Conservation (phyloP, 176 grass and related monocot species). For the Rhynchospora pubera region DNA sequence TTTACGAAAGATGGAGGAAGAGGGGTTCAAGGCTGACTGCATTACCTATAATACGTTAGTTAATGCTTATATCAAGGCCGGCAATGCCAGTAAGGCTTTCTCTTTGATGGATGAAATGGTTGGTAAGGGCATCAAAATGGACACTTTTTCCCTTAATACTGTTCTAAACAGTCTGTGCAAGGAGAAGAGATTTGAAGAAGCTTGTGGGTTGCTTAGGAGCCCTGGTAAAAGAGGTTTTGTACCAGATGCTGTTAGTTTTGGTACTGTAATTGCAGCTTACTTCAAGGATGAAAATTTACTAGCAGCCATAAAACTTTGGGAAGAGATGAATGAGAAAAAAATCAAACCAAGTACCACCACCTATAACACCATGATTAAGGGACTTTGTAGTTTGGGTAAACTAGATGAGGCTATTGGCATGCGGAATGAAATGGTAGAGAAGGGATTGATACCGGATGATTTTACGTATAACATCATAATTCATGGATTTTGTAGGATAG, state of each 20-base stretch:
- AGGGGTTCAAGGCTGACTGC: constrained; percentile 49
- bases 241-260: constrained; percentile 81
- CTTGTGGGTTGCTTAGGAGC: constrained; percentile 47
- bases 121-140: constrained; percentile 81
- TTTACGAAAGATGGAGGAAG: constrained; percentile 57
- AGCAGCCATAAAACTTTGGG: constrained; percentile 64
- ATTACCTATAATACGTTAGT: constrained; percentile 90
- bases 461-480: constrained; percentile 88
- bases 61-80: constrained; percentile 46
- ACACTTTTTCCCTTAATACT: constrained; percentile 85
- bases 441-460: constrained; percentile 63
- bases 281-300: constrained; percentile 64
- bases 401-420: constrained; percentile 54
- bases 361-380: constrained; percentile 86
- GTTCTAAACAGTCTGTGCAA: constrained; percentile 69
- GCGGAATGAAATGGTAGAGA: constrained; percentile 65
- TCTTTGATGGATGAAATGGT: constrained; percentile 90
- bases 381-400: constrained; percentile 46
- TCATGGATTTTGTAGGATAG: constrained; percentile 78
- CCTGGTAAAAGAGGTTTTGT: constrained; percentile 60
- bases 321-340: constrained; percentile 72
- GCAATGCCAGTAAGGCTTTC: constrained; percentile 52
- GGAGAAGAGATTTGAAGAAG: constrained; percentile 68
- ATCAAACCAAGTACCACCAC: constrained; percentile 49
- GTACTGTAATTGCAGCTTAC: constrained; percentile 67